These are phyloP conservation scores for Taphrina wiesneri DNA, from an alignment of 1,139 yeast genomes.

Conservation along the genomic window DNA sequence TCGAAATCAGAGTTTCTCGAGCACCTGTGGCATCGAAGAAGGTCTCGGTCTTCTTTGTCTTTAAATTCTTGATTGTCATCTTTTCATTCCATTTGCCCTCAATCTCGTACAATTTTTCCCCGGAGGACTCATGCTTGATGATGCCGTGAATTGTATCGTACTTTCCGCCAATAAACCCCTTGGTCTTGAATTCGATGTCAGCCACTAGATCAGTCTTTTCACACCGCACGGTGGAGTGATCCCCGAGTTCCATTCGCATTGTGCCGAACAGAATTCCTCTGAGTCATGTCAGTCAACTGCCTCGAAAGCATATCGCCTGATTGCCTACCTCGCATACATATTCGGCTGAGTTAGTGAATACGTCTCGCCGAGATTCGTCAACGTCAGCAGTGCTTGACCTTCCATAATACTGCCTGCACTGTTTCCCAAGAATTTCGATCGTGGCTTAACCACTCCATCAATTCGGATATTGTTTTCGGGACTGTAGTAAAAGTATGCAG, in stretches of 20 bases:
- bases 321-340: constrained; percentile 75
- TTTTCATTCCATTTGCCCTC: constrained; percentile 93
- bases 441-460: constrained; percentile 86
- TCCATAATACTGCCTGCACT: constrained; percentile 96
- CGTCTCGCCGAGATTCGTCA: constrained; percentile 61
- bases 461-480: constrained; percentile 80
- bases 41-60: constrained; percentile 53
- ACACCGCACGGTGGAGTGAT: constrained; percentile 75
- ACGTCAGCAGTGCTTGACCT: constrained; percentile 72
- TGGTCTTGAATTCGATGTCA: constrained; percentile 89
- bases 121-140: constrained; percentile 57
- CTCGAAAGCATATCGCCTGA: constrained; percentile 43
- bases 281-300: not conserved
- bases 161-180: constrained; percentile 89
- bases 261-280: constrained; percentile 72
- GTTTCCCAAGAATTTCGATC: constrained; percentile 85
- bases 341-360: constrained; percentile 90
- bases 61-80: constrained; percentile 64
- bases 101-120: constrained; percentile 63
- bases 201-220: constrained; percentile 62
- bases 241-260: constrained; percentile 87
- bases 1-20: constrained; percentile 60
- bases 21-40: constrained; percentile 67
- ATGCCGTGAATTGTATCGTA: constrained; percentile 85
- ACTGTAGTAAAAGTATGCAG: constrained; percentile 83